Conservation (phyloP, 345 rosid genomes). For the Erysimum cheiranthoides region DNA sequence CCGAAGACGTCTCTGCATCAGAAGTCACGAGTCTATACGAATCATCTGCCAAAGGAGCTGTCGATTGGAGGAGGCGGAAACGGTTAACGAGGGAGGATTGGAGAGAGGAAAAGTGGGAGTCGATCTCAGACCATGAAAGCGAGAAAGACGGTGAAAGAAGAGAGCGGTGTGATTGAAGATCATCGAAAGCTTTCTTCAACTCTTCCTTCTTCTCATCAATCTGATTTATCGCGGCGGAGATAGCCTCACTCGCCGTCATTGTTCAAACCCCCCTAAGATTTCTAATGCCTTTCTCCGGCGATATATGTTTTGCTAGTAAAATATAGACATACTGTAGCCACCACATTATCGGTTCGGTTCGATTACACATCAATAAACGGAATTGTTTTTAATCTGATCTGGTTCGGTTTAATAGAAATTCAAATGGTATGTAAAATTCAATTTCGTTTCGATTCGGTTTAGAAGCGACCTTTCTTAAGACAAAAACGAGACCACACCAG, state of each 20-base stretch:
- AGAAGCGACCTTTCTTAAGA: background rate
- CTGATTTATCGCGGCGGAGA: slow-evolving; percentile 59
- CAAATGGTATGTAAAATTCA: background rate
- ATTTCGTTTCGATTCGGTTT: slow-evolving; percentile 9
- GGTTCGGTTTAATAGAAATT: background rate
- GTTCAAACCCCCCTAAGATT: slow-evolving; percentile 18
- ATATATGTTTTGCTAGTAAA: too few species aligned
- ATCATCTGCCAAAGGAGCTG: background rate
- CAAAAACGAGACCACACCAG: slow-evolving; percentile 8
- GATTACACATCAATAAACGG: background rate
- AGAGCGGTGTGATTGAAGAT: slow-evolving; percentile 59
- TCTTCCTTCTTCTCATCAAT: slow-evolving; percentile 59
- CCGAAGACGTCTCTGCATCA: background rate
- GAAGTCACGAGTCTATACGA: slow-evolving; percentile 5
- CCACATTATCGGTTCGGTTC: slow-evolving; percentile 12
- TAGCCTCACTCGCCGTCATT: slow-evolving; percentile 52
- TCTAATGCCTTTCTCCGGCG: slow-evolving; percentile 13
- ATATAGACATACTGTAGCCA: background rate
- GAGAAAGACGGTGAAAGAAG: slow-evolving; percentile 56
- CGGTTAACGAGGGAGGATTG: slow-evolving; percentile 54
- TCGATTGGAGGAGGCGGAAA: slow-evolving; percentile 58
- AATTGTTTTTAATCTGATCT: background rate
- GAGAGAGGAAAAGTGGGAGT: slow-evolving; percentile 63
- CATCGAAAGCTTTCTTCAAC: slow-evolving; percentile 69
- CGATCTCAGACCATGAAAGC: slow-evolving; percentile 74